These are phyloP conservation scores for Anethum foeniculum DNA, from an alignment of 140 eudicot genomes.

Conservation along the genomic window DNA sequence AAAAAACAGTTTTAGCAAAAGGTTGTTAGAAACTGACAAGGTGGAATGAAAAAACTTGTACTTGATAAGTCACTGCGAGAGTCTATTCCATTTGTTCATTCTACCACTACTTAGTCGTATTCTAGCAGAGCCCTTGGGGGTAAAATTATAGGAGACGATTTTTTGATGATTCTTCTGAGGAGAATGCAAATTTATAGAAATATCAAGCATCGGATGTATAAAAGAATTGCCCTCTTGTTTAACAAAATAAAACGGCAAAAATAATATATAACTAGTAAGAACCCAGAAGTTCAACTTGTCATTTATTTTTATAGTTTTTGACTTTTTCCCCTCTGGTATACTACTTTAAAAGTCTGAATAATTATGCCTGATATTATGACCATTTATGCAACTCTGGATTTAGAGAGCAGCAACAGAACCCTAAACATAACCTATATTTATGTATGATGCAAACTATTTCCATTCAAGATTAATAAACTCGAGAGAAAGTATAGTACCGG, in stretches of 20 bases:
- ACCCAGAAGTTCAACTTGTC: too few relatives aligned
- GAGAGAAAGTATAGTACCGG: constrained; percentile 28
- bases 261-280: too few relatives aligned
- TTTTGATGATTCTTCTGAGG: too few relatives aligned
- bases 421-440: neutral
- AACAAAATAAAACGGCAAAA: too few relatives aligned
- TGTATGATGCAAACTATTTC: neutral
- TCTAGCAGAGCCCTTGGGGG: too few relatives aligned
- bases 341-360: neutral
- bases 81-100: neutral
- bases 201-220: too few relatives aligned
- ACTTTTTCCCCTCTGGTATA: neutral
- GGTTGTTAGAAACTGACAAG: neutral
- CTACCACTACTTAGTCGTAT: neutral
- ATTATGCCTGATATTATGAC: neutral
- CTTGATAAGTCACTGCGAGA: neutral
- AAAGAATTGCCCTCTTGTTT: too few relatives aligned
- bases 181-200: too few relatives aligned
- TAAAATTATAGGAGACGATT: too few relatives aligned
- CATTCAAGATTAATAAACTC: neutral
- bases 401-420: neutral
- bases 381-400: neutral
- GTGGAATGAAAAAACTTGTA: neutral
- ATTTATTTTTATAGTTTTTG: too few relatives aligned
- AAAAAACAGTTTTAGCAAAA: neutral